Base-by-base conservation (phyloP, 2,329 filamentous ascomycete genomes). In the Penicillium sp. region DNA sequence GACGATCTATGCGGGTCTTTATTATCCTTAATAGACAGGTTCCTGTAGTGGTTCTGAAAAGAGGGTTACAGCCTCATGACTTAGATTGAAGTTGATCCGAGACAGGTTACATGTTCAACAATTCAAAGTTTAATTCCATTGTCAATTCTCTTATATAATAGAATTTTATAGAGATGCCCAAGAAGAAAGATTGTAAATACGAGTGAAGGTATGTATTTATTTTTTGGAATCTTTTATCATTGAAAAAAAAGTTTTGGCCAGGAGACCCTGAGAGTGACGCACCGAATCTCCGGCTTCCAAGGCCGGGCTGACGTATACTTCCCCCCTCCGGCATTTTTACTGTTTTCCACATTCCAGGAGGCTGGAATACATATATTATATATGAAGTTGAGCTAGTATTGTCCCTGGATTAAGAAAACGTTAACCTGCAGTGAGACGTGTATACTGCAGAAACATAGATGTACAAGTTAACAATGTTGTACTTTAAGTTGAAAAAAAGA, bases 1-100 rank as follows among this genome's bases (percentile, higher is more conserved):
- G 66, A 73, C 35, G 53, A 61, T 47, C 41, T 56, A 6, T 45
- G 49, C 28, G 54, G 44, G 53, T 51, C 58, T 43, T 55, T 55
- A 12, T 54, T 35, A 36, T 61, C n/a, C 47, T 53, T 17, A 49
- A 58, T 42, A 44, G 56, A 28, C 49, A 41, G 33, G 11, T 40
- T 19, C 33, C 42, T n/a, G 47, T 37, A 25, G 44, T 44, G 40
- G 52, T 47, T 46, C 19, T 26, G 38, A 51, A 35, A 25, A 16
- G n/a, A 51, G 22, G 35, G 36, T 50, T 17, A 14, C 37, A 41
- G 28, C 17, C 28, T 31, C 22, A 19, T 43, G 47, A 50, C 47
- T n/a, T n/a, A n/a, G n/a, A n/a, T n/a, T n/a, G n/a, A n/a, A n/a
- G n/a, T n/a, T n/a, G n/a, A n/a, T n/a, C n/a, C n/a, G n/a, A n/a